Percentiles rank a stretch among this genome's conserved stretches.
phyloP scores from a whole-genome alignment of 2,329 filamentous ascomycete species.

The Scedosporium minutisporum region DNA sequence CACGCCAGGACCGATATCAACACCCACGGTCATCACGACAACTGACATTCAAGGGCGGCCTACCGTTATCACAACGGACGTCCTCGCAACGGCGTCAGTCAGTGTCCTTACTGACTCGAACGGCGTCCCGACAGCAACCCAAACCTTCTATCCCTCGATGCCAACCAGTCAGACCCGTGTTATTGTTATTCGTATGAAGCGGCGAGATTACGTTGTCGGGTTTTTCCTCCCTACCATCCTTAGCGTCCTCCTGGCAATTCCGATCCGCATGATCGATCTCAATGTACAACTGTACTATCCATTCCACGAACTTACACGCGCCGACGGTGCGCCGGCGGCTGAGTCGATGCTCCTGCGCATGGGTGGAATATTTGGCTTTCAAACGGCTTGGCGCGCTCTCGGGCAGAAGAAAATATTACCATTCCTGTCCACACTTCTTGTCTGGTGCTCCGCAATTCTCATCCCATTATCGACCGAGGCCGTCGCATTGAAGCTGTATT shows the following conservation, averaged over 20 bases:
- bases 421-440: slow-evolving; percentile 25
- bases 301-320: slow-evolving; percentile 29
- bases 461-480: slow-evolving; percentile 31
- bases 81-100: neutral
- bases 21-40: neutral
- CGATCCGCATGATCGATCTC: slow-evolving; percentile 28
- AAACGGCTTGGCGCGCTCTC: slow-evolving; percentile 22
- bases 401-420: slow-evolving; percentile 24
- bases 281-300: slow-evolving; percentile 32
- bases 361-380: slow-evolving; percentile 24
- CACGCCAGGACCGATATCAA: neutral
- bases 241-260: slow-evolving; percentile 27
- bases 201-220: slow-evolving; percentile 25
- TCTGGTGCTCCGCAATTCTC: slow-evolving; percentile 23
- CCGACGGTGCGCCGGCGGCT: slow-evolving; percentile 24
- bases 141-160: slow-evolving; percentile 1
- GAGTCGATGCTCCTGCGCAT: slow-evolving; percentile 33
- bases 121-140: neutral
- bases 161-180: neutral
- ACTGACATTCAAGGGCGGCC: neutral
- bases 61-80: neutral
- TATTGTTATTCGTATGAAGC: neutral
- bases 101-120: neutral
- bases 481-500: slow-evolving; percentile 25
- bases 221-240: slow-evolving; percentile 31